phyloP scores from a whole-genome alignment of 2,329 filamentous ascomycete genomes.

The Bisporella sp. region DNA sequence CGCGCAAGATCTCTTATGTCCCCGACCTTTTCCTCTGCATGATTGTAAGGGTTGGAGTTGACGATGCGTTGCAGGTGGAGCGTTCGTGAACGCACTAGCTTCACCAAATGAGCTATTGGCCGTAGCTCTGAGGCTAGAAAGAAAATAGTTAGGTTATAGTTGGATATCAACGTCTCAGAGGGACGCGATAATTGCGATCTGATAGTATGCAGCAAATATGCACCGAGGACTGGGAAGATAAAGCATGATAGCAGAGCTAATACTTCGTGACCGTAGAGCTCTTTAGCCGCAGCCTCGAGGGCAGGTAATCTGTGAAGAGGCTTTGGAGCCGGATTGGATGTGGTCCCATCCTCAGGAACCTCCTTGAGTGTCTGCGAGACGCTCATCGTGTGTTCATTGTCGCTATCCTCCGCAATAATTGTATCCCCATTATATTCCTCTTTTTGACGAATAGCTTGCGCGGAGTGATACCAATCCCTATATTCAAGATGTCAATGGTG shows the following conservation, averaged over 20 bases:
- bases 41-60: slow-evolving; percentile 40
- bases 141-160: slow-evolving; percentile 91
- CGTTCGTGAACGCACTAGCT: slow-evolving; percentile 71
- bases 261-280: slow-evolving; percentile 70
- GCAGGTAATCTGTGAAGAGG: slow-evolving; percentile 14
- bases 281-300: slow-evolving; percentile 40
- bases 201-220: slow-evolving; percentile 76
- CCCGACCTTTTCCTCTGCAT: slow-evolving; percentile 19
- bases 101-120: slow-evolving; percentile 74
- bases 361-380: slow-evolving; percentile 21
- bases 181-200: slow-evolving; percentile 74
- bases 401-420: slow-evolving; percentile 35
- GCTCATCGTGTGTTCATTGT: slow-evolving; percentile 32
- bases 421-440: slow-evolving; percentile 36
- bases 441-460: slow-evolving; percentile 52
- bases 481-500: neutral
- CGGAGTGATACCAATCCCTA: slow-evolving; percentile 69
- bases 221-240: slow-evolving; percentile 67
- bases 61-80: slow-evolving; percentile 75
- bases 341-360: slow-evolving; percentile 19
- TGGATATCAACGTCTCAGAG: slow-evolving; percentile 80
- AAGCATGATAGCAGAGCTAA: slow-evolving; percentile 74
- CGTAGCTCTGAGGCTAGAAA: slow-evolving; percentile 79
- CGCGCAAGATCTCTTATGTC: slow-evolving; percentile 51
- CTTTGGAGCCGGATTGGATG: slow-evolving; percentile 8